phyloP scores from a whole-genome alignment of 1,139 yeast species.

The Blastobotrys indianensis region DNA sequence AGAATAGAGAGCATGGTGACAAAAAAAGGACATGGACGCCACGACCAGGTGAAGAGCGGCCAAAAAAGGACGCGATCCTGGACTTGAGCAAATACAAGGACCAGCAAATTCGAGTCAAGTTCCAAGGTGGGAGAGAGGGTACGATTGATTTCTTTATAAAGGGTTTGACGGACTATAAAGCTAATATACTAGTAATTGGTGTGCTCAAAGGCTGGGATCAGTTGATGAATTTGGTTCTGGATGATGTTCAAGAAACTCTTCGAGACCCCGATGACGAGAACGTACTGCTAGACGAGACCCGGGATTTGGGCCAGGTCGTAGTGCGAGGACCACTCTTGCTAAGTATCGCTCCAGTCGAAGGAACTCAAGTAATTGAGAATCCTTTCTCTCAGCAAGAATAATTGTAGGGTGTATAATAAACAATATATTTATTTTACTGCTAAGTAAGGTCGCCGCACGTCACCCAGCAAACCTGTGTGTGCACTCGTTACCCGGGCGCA shows the following conservation, averaged over 20 bases:
- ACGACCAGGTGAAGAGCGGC: constrained; percentile 52
- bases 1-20: constrained; percentile 1
- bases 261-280: constrained; percentile 58
- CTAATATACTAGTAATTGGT: constrained; percentile 51
- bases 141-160: constrained; percentile 12
- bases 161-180: neutral
- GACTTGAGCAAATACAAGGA: constrained; percentile 77
- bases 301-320: constrained; percentile 69
- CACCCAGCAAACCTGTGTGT: no score
- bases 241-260: constrained; percentile 61
- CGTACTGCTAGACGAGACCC: constrained; percentile 43
- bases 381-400: constrained; percentile 42
- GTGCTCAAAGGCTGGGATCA: constrained; percentile 83
- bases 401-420: neutral
- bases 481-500: no score
- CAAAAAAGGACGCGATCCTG: constrained; percentile 83
- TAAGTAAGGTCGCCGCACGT: no score
- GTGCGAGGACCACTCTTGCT: constrained; percentile 81
- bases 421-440: neutral
- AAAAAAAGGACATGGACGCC: constrained; percentile 20
- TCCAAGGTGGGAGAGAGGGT: constrained; percentile 73
- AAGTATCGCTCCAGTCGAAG: constrained; percentile 79
- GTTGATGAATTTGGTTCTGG: constrained; percentile 87
- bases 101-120: constrained; percentile 65
- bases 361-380: constrained; percentile 70